A percentile compares a stretch with the other conserved stretches of the same genome.
Conservation (phyloP, 495 filamentous ascomycete genomes). For the Astrothelium subdiscretum region DNA sequence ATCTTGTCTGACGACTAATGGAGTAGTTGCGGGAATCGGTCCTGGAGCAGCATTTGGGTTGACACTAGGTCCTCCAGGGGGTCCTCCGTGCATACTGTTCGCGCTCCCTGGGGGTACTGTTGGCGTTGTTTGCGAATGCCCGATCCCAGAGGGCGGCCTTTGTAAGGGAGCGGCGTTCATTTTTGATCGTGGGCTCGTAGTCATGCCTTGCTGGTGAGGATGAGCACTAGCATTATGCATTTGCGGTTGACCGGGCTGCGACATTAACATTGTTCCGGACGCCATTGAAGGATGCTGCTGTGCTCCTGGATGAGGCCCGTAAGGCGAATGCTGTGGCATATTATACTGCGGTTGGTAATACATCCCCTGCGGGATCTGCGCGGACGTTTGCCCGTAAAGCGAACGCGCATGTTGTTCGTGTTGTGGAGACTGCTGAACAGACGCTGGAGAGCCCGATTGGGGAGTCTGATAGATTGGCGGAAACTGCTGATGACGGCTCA, state of each 20-base stretch:
- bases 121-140: constrained; percentile 31
- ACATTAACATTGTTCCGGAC: constrained; percentile 50
- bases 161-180: constrained; percentile 47
- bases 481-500: constrained; percentile 71
- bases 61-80: constrained; percentile 34
- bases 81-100: constrained; percentile 35
- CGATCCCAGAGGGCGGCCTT: constrained; percentile 44
- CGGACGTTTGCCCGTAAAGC: constrained; percentile 70
- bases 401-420: constrained; percentile 77
- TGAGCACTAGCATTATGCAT: constrained; percentile 39
- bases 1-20: constrained; percentile 87
- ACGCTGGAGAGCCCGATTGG: constrained; percentile 92
- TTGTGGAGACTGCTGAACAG: constrained; percentile 72
- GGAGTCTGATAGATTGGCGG: constrained; percentile 94
- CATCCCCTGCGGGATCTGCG: constrained; percentile 57
- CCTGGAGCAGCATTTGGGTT: constrained; percentile 92
- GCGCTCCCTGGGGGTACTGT: constrained; percentile 43
- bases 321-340: constrained; percentile 65
- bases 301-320: constrained; percentile 56
- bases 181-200: constrained; percentile 51
- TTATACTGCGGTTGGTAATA: constrained; percentile 71
- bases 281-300: constrained; percentile 55
- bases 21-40: constrained; percentile 95
- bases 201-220: constrained; percentile 36
- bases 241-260: constrained; percentile 34